Percentiles rank a stretch among this genome's conserved stretches.
phyloP scores from a whole-genome alignment of 257 asterid species.

The Fraxinus americana region DNA sequence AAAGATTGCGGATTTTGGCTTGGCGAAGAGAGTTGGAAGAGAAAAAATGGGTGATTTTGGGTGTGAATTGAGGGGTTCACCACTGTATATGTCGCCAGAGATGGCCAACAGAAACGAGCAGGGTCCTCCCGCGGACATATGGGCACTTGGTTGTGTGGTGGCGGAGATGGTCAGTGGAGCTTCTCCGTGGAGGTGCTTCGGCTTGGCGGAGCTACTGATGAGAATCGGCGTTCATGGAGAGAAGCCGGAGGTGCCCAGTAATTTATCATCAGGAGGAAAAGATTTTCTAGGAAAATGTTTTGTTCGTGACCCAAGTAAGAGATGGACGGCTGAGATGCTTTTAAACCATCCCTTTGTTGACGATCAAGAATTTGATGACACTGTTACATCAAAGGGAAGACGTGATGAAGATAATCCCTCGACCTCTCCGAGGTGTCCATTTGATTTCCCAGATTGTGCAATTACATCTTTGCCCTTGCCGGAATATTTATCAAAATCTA shows the following conservation, averaged over 20 bases:
- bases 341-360: conserved; percentile 22
- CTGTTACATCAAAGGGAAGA: background rate
- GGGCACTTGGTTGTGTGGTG: conserved; percentile 31
- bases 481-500: background rate
- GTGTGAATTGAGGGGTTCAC: conserved; percentile 31
- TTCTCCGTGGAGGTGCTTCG: conserved; percentile 23
- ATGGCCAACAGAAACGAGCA: conserved; percentile 21
- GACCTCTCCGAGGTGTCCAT: conserved; percentile 25
- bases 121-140: conserved; percentile 27
- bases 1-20: conserved; percentile 28
- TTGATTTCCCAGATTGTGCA: conserved; percentile 27
- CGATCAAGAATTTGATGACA: background rate
- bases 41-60: background rate
- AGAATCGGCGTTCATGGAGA: conserved; percentile 24
- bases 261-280: conserved; percentile 21
- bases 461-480: conserved; percentile 16
- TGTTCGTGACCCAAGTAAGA: conserved; percentile 11
- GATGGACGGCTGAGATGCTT: conserved; percentile 40
- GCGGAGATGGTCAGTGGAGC: conserved; percentile 29
- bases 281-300: conserved; percentile 31
- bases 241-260: conserved; percentile 22
- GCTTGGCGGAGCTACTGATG: conserved; percentile 22
- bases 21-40: conserved; percentile 18
- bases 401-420: background rate
- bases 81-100: conserved; percentile 31